Evolutionary conservation across 225 moss, liverwort and hornwort genomes (phyloP), one percentile per base, ranked within the genome.

Genomic region (Bryoerythrophyllum caledonicum): DNA sequence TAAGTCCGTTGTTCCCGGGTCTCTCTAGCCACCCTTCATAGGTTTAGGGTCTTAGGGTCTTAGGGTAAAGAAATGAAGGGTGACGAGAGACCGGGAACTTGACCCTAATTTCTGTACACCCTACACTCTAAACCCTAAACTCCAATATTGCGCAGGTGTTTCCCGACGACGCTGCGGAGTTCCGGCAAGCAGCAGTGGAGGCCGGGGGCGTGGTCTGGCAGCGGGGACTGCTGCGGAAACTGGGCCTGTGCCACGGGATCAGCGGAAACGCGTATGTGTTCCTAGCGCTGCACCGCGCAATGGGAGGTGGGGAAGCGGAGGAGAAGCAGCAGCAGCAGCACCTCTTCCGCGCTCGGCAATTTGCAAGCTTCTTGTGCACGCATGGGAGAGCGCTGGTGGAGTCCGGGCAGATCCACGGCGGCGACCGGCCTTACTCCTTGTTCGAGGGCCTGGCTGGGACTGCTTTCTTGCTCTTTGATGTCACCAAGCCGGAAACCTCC

Each of bases 391-490:
- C 81, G 10, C 48, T 89, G 6, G 86, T 93, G 21, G 46, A 86
- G 2, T 78, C 84, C 15, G 89, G 93, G 43, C 89, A 91, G 76
- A 91, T 93, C 83, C 91, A 93, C 61, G 83, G 93, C 20, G 93
- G 93, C 46, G 93, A 93, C 54, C 93, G 86, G 57, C 85, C 93
- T 16, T 77, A 87, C 81, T 93, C 93, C 10, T 68, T 93, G 55
- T 89, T 82, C 17, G 93, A 93, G 80, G 93, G 93, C 44, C 83
- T 91, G 79, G 93, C 93, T 43, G 93, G 93, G 64, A 86, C 93
- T 19, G 81, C 91, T 1, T 93, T 84, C 52, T 83, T 93, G 10
- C 86, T 87, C 81, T 84, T 88, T 16, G 91, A 93, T 73, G 67
- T 84, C 58, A 83, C 76, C 10, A 79, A 76, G 53, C 87, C 91